A percentile compares a stretch with the other conserved stretches of the same genome.
Evolutionary conservation across 208 protist species (phyloP).

Genomic region (Leishmania arabica): DNA sequence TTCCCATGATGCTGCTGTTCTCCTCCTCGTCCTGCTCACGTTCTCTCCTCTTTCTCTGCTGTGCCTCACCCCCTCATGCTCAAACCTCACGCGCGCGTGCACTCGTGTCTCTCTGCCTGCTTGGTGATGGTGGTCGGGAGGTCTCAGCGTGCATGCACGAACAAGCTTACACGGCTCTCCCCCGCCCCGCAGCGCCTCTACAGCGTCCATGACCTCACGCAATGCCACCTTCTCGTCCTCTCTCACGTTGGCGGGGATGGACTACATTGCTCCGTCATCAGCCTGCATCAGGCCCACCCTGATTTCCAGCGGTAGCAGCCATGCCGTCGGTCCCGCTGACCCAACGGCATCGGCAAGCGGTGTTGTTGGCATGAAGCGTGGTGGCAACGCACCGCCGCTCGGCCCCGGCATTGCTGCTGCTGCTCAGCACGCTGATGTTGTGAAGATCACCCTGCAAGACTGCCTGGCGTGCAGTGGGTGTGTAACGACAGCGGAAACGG

Average conservation of each 20-base stretch:
- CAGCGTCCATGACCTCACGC: not conserved
- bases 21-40: not conserved
- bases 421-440: conserved; percentile 24
- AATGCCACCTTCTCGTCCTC: conserved; percentile 53
- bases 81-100: not conserved
- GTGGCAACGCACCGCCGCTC: conserved; percentile 1
- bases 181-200: not conserved
- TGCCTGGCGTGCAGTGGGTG: conserved; percentile 96
- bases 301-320: not conserved
- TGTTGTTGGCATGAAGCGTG: conserved; percentile 6
- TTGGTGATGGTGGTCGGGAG: not conserved
- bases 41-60: not conserved
- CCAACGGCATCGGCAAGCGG: not conserved
- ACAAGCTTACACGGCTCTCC: not conserved
- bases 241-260: conserved; percentile 79
- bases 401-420: not conserved
- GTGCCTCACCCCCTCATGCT: not conserved
- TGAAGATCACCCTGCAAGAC: conserved; percentile 86
- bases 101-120: not conserved
- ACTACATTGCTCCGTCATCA: conserved; percentile 85
- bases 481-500: conserved; percentile 97
- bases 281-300: conserved; percentile 58
- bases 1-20: not conserved
- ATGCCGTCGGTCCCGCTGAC: not conserved
- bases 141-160: not conserved